A percentile compares a stretch with the other conserved stretches of the same genome.
These are phyloP conservation scores for Scheffersomyces illinoinensis DNA, from an alignment of 1,139 yeast genomes.

Conservation along the genomic window DNA sequence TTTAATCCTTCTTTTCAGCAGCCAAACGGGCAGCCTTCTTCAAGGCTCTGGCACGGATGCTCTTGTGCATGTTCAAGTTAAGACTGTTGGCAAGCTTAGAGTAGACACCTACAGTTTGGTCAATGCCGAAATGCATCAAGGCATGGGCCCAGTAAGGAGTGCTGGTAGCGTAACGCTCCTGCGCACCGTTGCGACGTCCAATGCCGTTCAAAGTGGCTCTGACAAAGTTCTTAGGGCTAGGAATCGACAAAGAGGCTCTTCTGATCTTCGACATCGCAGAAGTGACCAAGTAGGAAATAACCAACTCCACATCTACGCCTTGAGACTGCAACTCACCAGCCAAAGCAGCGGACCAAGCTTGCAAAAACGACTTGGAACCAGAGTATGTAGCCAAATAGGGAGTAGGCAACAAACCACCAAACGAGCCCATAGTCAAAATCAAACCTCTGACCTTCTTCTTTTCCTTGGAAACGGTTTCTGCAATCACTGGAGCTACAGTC, in stretches of 20 bases:
- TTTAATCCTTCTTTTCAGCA: conserved; percentile 18
- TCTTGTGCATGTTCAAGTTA: conserved; percentile 75
- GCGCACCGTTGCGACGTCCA: conserved; percentile 91
- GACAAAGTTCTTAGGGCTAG: conserved; percentile 82
- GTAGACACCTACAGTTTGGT: conserved; percentile 77
- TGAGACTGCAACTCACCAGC: conserved; percentile 77
- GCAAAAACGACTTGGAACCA: conserved; percentile 94
- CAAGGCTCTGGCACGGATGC: conserved; percentile 80
- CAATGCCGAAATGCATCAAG: conserved; percentile 82
- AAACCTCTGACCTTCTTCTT: conserved; percentile 57
- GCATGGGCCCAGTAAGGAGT: conserved; percentile 98
- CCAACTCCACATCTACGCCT: conserved; percentile 81
- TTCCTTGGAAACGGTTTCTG: conserved; percentile 47
- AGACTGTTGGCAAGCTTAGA: conserved; percentile 66
- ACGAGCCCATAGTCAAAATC: conserved; percentile 93
- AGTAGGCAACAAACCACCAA: conserved; percentile 91
- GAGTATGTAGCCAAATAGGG: conserved; percentile 92
- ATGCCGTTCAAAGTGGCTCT: conserved; percentile 60
- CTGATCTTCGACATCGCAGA: conserved; percentile 95
- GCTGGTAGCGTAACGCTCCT: conserved; percentile 79
- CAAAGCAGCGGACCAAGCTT: conserved; percentile 86
- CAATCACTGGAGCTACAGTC: conserved; percentile 66
- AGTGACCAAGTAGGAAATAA: conserved; percentile 88
- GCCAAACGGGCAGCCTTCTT: conserved; percentile 62
- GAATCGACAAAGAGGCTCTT: conserved; percentile 72